Percentiles rank a stretch among this genome's conserved stretches.
phyloP scores from a whole-genome alignment of 352 stramenopile species.

The Pythium guiyangense region DNA sequence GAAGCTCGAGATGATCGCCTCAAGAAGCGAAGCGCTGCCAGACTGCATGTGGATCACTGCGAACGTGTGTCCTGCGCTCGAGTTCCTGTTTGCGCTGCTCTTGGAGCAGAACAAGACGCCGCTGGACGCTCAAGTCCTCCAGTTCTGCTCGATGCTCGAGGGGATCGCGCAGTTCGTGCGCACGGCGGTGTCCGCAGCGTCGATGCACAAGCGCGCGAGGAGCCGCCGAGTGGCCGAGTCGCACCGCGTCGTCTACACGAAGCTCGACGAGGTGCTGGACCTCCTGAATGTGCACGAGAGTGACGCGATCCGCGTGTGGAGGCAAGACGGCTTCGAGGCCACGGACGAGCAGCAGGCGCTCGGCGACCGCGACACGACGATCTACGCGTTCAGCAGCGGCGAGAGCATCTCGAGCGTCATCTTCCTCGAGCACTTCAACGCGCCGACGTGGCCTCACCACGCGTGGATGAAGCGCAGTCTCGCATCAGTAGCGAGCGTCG shows the following conservation, averaged over 20 bases:
- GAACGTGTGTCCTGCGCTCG: constrained; percentile 2
- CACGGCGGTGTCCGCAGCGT: constrained; percentile 2
- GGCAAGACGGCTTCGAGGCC: background rate
- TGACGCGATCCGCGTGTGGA: constrained; percentile 1
- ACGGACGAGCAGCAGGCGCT: no score
- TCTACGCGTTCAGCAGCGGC: no score
- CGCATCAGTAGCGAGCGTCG: background rate
- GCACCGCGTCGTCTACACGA: no score
- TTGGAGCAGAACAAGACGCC: background rate
- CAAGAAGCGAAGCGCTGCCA: background rate
- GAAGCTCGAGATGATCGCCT: background rate
- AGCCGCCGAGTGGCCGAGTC: constrained; percentile 2
- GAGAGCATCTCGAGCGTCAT: background rate
- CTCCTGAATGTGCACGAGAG: background rate
- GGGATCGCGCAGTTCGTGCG: constrained; percentile 1
- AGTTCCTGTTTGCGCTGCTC: background rate
- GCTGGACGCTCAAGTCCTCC: background rate
- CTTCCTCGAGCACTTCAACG: background rate
- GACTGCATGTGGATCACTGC: background rate
- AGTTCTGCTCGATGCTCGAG: background rate
- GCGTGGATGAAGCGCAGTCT: background rate
- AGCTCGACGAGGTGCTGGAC: background rate
- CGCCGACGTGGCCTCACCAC: background rate
- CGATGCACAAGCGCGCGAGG: background rate
- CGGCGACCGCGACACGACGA: no score